Conservation (phyloP, 2,329 filamentous ascomycete genomes). For the Ophiognomonia clavigignenti-juglandacearum region DNA sequence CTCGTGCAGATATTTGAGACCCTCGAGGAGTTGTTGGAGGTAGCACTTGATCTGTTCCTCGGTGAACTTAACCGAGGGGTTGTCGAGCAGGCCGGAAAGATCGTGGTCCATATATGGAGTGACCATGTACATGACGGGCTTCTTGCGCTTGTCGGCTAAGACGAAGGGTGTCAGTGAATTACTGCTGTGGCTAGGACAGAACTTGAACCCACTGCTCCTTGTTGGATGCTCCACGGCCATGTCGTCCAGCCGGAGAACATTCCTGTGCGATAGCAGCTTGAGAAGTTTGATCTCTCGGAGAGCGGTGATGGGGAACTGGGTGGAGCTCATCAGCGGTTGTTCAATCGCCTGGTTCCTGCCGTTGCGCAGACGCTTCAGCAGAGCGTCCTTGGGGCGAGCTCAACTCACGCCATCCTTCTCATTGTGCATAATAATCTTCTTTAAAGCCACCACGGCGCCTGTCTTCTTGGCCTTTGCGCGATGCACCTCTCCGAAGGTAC, state of each 20-base stretch:
- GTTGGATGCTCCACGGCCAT: slow-evolving; percentile 86
- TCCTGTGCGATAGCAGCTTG: slow-evolving; percentile 88
- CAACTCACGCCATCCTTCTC: slow-evolving; percentile 84
- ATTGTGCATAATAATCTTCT: slow-evolving; percentile 99
- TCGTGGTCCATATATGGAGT: slow-evolving; percentile 99
- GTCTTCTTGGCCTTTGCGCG: slow-evolving; percentile 76
- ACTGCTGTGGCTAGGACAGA: slow-evolving; percentile 6
- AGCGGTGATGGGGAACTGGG: slow-evolving; percentile 90
- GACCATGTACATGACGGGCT: slow-evolving; percentile 95
- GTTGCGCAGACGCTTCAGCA: background rate
- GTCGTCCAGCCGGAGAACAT: slow-evolving; percentile 82
- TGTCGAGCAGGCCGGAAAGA: slow-evolving; percentile 93
- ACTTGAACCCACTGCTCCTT: slow-evolving; percentile 46
- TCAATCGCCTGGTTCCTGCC: background rate
- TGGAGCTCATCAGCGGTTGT: slow-evolving; percentile 9
- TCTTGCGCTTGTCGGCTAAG: slow-evolving; percentile 69
- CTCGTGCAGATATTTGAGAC: slow-evolving; percentile 84
- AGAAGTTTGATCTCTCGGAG: slow-evolving; percentile 96
- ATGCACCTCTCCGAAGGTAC: slow-evolving; percentile 95
- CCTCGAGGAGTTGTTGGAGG: slow-evolving; percentile 86
- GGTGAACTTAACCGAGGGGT: slow-evolving; percentile 81
- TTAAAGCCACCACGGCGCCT: slow-evolving; percentile 76
- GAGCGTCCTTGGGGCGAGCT: slow-evolving; percentile 6
- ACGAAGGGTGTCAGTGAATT: slow-evolving; percentile 17
- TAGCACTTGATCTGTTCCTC: slow-evolving; percentile 97